Evolutionary conservation across 2,329 filamentous ascomycete species (phyloP), one percentile per base, ranked within the genome.

Genomic region (Cladosporium sp.): DNA sequence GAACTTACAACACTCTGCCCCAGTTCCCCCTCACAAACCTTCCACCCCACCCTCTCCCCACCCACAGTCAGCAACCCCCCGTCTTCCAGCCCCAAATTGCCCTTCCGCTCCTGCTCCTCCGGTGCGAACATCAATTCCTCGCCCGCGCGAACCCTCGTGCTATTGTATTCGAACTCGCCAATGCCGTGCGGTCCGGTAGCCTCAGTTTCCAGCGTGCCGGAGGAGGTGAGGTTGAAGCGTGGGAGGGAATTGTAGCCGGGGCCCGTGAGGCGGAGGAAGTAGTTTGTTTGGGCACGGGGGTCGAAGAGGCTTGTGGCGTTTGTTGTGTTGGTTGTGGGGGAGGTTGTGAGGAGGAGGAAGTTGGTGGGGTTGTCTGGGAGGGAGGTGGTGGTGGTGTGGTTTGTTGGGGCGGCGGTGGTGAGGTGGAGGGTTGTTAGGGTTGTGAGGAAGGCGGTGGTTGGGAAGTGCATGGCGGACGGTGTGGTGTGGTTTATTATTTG

Each of bases 291-390:
- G 45, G 62, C 54, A 47, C 67, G 57, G 1, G 69, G 67, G 40
- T 68, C 63, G 56, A 69, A 71, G 48, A 71, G 60, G 0, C 67
- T 68, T 8, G 63, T 69, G 5, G 68, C 67, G 27, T 62, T 66
- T 7, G 63, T 63, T 16, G 65, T 61, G 52, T 67, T 64, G 16
- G 49, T 38, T 7, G 55, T 55, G 4, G 58, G 35, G 39, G 62
- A 53, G 13, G 69, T 68, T 2, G 69, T 71, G n/a, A 71, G 67
- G 51, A 72, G 67, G 50, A 66, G 62, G 62, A 72, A 70, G 49
- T 64, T 56, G 32, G 57, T 58, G 30, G 40, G 53, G 30, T 50
- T 50, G 41, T 52, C 40, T 22, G 39, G 16, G 33, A 6, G 19
- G 15, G 43, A 13, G n/a, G 33, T 38, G 20, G 38, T 36, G 45